Evolutionary conservation across 352 stramenopile genomes (phyloP), one percentile per base, ranked within the genome.

Genomic region (Globisporangium iwayamae): DNA sequence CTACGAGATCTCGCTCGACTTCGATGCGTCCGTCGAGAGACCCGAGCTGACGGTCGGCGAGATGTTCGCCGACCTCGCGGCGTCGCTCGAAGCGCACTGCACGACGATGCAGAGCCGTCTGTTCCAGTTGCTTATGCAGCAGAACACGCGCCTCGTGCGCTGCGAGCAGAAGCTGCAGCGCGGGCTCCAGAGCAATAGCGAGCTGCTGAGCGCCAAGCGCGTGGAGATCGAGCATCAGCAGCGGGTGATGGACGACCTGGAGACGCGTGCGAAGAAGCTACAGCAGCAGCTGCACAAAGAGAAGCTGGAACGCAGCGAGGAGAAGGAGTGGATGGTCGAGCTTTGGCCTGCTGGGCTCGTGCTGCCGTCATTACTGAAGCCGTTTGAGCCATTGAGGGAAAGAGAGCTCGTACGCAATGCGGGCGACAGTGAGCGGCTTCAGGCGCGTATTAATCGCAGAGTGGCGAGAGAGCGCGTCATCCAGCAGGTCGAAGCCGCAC

Each of bases 311-410:
- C 77, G 81, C 14, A 48, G 41, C 0, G 81, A 88, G 16, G 85
- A 93, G 66, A 81, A 79, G 46, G 62, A 89, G 62, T 91, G 81
- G 82, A 64, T 93, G 4, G 69, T 69, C 4, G 58, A 72, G 28
- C 65, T 91, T n/a, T 93, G 85, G 85, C 85, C 85, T 0, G 69
- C 84, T 10, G 69, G 66, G 13, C 66, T 78, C 22, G 78, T 84
- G 7, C 70, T 89, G 18, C 84, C 83, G 0, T 89, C 85, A 3
- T 63, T 93, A 6, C 64, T 93, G 10, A 56, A 77, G 39, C 62
- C 69, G 7, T 78, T 79, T 52, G 76, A 71, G 43, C 60, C 25
- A 28, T 34, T 20, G 11, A 36, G n/a, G 16, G 47, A 46, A 14
- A 13, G 64, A 28, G 7, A 32, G 14, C 58, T 73, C 11, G 68